Evolutionary conservation across 2,329 filamentous ascomycete genomes (phyloP).

Genomic region (Talaromyces atroroseus): DNA sequence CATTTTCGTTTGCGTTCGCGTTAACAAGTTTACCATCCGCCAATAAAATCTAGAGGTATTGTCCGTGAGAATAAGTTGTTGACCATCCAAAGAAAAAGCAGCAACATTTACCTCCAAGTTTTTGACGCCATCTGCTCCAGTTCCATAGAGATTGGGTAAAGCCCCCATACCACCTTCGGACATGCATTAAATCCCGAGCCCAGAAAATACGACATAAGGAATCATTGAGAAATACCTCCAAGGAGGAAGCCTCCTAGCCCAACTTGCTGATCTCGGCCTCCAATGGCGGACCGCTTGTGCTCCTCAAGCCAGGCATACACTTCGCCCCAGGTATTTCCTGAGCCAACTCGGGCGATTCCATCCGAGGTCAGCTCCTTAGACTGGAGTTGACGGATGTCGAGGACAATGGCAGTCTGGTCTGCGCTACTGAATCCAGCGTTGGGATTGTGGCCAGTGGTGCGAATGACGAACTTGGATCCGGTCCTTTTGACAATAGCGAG

Average conservation of each 20-base stretch:
- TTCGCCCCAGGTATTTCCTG: conserved; percentile 2
- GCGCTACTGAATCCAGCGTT: background rate
- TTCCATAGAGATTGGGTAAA: conserved; percentile 1
- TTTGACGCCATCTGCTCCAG: background rate
- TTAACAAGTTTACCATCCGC: background rate
- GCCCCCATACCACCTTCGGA: background rate
- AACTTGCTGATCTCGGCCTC: background rate
- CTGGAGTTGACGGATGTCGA: background rate
- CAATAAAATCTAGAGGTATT: background rate
- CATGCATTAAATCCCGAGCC: background rate
- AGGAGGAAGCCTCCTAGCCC: conserved; percentile 2
- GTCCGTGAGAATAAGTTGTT: background rate
- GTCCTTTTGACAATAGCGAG: background rate
- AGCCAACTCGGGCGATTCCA: background rate
- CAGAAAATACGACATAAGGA: background rate
- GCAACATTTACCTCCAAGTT: background rate
- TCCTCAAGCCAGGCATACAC: conserved; percentile 1
- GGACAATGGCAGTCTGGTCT: background rate
- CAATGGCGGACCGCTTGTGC: conserved; percentile 1
- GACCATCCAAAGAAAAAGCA: background rate
- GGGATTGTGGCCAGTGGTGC: background rate
- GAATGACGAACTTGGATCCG: background rate
- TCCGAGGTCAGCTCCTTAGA: background rate
- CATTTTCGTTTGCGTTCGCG: conserved; percentile 5
- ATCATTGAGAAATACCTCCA: background rate